These are phyloP conservation scores for Phellinidium pouzarii DNA, from an alignment of 1,284 basidiomycete species.

Conservation along the genomic window DNA sequence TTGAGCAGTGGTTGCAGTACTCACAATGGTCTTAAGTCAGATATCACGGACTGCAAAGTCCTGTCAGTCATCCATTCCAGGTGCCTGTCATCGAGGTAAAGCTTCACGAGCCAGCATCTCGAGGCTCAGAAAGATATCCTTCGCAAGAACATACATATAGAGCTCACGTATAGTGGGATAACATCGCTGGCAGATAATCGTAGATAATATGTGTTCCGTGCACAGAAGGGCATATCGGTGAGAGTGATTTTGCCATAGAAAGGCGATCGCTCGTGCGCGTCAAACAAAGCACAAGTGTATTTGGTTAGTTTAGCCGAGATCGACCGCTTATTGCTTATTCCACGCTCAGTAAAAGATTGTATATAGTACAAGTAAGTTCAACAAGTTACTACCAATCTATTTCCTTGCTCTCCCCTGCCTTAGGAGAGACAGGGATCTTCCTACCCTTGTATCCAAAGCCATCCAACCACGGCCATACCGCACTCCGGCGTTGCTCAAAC, in stretches of 20 bases:
- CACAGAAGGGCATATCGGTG: slow-evolving; percentile 37
- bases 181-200: slow-evolving; percentile 57
- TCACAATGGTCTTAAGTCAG: slow-evolving; percentile 64
- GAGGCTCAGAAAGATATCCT: too few relatives aligned
- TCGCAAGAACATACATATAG: background rate
- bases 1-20: slow-evolving; percentile 20
- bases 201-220: slow-evolving; percentile 64
- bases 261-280: background rate
- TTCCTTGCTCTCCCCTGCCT: slow-evolving; percentile 38
- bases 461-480: slow-evolving; percentile 89
- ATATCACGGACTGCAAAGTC: slow-evolving; percentile 62
- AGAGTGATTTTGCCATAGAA: background rate
- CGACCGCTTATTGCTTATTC: too few relatives aligned
- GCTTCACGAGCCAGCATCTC: slow-evolving; percentile 30
- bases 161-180: slow-evolving; percentile 63
- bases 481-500: slow-evolving; percentile 75
- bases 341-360: background rate
- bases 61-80: slow-evolving; percentile 73
- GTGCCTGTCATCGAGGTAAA: slow-evolving; percentile 76
- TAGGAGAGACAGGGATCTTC: slow-evolving; percentile 51
- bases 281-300: background rate
- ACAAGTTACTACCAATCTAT: slow-evolving; percentile 64
- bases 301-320: background rate
- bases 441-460: slow-evolving; percentile 83
- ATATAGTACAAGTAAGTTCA: background rate